Base-by-base conservation (phyloP, 495 filamentous ascomycete species). In the Choiromyces venosus region DNA sequence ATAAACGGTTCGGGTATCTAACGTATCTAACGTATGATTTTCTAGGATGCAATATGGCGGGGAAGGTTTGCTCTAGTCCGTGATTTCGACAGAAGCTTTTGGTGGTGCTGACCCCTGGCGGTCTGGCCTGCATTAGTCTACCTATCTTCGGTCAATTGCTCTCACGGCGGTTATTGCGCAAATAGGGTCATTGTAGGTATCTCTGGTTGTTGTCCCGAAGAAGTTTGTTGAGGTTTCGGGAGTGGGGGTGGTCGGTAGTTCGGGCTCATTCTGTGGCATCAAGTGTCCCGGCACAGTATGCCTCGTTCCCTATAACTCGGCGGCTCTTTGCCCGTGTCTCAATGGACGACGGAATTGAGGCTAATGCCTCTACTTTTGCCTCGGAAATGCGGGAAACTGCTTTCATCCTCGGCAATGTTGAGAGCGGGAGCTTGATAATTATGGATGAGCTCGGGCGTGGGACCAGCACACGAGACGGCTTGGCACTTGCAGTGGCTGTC, bases 381-480 rank as follows among this genome's bases (percentile, higher is more conserved):
- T 87, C 93, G 19, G 96, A 98, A 83, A 97, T 99, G 95, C 86
- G 92, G 66, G 96, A 97, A 80, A 97, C 92, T 82, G 93, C 93
- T 21, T 93, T 96, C 81, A 97, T 97, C 74, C 84, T 97, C 5
- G 86, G 87, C 80, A 87, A 84, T 66, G 75, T 73, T 71, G 89
- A 93, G 74, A 84, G 85, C 8, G 84, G 87, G 21, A 93, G 92
- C 78, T 84, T 97, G 82, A 89, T 91, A 21, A 92, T 99, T 65
- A 88, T 98, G 73, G 96, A 99, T 79, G 95, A 99, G 79, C 88
- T 99, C 36, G 94, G 95, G 21, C 88, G 95, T 33, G 96, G 94
- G 10, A 98, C 96, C 16, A 94, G 92, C 80, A 92, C 91, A 0
- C 87, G 89, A 64, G 96, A 98, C 81, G 95, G 96, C 0, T 84